Conservation (phyloP, 2,329 filamentous ascomycete species). For the Colletotrichum karsti region DNA sequence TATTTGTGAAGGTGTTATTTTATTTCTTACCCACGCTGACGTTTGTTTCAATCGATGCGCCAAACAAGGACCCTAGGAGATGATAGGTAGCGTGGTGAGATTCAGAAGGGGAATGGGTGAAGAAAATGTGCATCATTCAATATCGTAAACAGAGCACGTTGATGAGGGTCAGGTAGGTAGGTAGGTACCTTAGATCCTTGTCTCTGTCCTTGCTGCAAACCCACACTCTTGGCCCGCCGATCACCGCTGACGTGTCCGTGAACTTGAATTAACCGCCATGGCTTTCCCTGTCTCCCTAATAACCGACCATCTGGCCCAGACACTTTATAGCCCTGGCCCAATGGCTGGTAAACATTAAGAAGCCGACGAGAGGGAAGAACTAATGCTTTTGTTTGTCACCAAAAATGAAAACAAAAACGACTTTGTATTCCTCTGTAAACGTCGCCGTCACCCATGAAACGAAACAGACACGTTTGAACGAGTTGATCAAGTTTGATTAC, state of each 20-base stretch:
- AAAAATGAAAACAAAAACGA: no score
- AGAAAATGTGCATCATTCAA: neutral
- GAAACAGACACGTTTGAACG: no score
- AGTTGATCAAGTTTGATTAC: neutral
- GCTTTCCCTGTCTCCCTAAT: neutral
- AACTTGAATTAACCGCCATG: neutral
- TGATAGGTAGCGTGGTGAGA: no score
- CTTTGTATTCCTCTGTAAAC: no score
- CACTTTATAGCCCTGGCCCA: no score
- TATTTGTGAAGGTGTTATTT: no score
- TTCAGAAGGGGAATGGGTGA: neutral
- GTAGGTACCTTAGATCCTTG: neutral
- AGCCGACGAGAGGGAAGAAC: no score
- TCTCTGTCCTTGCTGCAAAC: neutral
- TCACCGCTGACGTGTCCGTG: constrained; percentile 10
- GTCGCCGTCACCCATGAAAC: no score
- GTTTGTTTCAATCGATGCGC: neutral
- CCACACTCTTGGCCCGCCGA: neutral
- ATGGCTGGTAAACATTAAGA: no score
- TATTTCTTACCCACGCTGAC: no score
- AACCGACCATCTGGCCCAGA: neutral
- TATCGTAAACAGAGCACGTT: neutral
- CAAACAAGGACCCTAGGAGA: neutral
- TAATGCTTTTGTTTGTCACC: no score
- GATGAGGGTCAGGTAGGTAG: neutral